Percentiles rank a stretch among this genome's conserved stretches.
Conservation (phyloP, 192 early-diverging fungal genomes). For the Umbelopsis vinacea region DNA sequence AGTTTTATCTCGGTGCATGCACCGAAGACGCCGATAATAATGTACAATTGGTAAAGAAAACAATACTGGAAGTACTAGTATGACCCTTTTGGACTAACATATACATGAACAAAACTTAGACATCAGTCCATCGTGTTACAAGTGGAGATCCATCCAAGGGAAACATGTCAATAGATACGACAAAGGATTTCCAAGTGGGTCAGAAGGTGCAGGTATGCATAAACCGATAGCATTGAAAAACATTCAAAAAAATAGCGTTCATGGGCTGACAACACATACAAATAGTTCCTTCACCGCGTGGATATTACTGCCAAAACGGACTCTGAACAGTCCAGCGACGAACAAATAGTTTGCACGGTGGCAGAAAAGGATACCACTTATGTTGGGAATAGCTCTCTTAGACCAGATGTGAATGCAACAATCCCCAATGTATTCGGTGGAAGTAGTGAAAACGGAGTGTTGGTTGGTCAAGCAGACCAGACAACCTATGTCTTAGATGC, state of each 20-base stretch:
- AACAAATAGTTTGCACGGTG: constrained; percentile 19
- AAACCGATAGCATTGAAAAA: neutral
- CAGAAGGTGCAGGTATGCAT: constrained; percentile 55
- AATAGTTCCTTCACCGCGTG: neutral
- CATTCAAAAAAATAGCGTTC: neutral
- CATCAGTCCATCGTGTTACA: constrained; percentile 43
- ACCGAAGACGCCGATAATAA: neutral
- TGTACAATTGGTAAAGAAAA: neutral
- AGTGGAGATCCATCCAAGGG: constrained; percentile 61
- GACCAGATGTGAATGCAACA: neutral
- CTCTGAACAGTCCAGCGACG: neutral
- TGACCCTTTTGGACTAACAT: neutral
- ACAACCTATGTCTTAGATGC: constrained; percentile 33
- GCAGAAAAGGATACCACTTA: constrained; percentile 30
- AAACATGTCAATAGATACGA: constrained; percentile 63
- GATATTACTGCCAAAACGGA: neutral
- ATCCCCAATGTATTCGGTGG: constrained; percentile 46
- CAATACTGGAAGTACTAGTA: neutral
- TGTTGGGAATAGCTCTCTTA: constrained; percentile 14
- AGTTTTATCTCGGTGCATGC: constrained; percentile 55
- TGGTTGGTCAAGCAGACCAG: constrained; percentile 42
- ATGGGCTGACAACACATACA: neutral
- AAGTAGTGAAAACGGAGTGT: constrained; percentile 57
- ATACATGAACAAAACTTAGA: neutral
- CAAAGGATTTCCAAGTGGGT: constrained; percentile 48